A percentile compares a stretch with the other conserved stretches of the same genome.
phyloP scores from a whole-genome alignment of 192 early-diverging fungal species.

The Backusella morwellensis region DNA sequence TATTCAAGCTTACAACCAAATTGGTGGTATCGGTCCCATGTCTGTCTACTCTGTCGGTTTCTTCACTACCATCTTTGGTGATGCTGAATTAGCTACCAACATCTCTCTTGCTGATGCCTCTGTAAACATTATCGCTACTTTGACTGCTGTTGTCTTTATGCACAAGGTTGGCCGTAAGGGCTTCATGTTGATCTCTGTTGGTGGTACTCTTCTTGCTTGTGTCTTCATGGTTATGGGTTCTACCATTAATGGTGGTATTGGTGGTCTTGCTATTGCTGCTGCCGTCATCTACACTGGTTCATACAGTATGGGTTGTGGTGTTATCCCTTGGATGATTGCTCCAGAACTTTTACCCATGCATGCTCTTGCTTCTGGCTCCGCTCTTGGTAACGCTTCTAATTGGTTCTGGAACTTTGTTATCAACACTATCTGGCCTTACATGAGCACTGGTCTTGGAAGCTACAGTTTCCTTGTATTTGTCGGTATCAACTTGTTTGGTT shows the following conservation, averaged over 20 bases:
- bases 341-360: constrained; percentile 80
- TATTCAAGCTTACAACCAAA: constrained; percentile 78
- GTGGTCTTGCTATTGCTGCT: constrained; percentile 48
- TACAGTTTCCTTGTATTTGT: constrained; percentile 68
- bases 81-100: constrained; percentile 47
- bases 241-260: constrained; percentile 32
- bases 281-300: constrained; percentile 70
- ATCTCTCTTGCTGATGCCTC: constrained; percentile 61
- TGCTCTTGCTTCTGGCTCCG: constrained; percentile 68
- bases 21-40: constrained; percentile 83
- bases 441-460: constrained; percentile 30
- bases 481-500: constrained; percentile 60
- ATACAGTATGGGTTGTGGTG: constrained; percentile 79
- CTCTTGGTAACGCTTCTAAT: constrained; percentile 72
- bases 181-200: constrained; percentile 61
- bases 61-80: constrained; percentile 59
- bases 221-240: constrained; percentile 62
- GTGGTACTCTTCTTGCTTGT: constrained; percentile 62
- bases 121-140: constrained; percentile 59
- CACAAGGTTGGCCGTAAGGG: constrained; percentile 68
- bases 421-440: constrained; percentile 37
- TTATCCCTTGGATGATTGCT: constrained; percentile 80
- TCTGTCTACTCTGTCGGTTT: constrained; percentile 82
- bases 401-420: constrained; percentile 59
- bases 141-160: constrained; percentile 56